Evolutionary conservation across 257 asterid species (phyloP).

Genomic region (Solanum stenotomum): DNA sequence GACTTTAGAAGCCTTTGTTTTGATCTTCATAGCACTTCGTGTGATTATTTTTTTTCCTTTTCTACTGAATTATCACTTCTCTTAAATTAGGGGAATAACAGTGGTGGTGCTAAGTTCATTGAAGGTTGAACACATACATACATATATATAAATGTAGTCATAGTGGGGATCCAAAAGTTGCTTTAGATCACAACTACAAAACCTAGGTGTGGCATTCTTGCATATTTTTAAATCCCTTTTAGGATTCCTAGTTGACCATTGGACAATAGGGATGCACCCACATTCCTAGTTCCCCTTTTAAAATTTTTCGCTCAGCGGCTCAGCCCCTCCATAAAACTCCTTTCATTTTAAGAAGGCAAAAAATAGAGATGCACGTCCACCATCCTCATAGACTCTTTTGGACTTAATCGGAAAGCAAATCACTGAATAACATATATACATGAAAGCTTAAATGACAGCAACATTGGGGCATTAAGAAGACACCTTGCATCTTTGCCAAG

Average conservation of each 20-base stretch:
- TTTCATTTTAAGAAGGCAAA: neutral
- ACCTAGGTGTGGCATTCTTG: neutral
- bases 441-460: neutral
- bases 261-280: neutral
- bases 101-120: neutral
- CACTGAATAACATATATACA: neutral
- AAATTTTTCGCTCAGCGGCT: neutral
- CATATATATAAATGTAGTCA: neutral
- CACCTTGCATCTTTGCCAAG: conserved; percentile 96
- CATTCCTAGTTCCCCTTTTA: neutral
- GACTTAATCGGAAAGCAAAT: neutral
- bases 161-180: neutral
- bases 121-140: neutral
- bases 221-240: neutral
- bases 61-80: neutral
- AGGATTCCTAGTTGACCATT: neutral
- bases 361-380: neutral
- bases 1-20: neutral
- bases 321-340: neutral
- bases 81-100: neutral
- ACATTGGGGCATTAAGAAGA: neutral
- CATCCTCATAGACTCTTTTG: neutral
- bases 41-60: neutral
- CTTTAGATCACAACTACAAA: neutral
- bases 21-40: neutral